Evolutionary conservation across 139 green algal species (phyloP), one percentile per base, ranked within the genome.

Genomic region (Deuterostichococcus epilithicus): DNA sequence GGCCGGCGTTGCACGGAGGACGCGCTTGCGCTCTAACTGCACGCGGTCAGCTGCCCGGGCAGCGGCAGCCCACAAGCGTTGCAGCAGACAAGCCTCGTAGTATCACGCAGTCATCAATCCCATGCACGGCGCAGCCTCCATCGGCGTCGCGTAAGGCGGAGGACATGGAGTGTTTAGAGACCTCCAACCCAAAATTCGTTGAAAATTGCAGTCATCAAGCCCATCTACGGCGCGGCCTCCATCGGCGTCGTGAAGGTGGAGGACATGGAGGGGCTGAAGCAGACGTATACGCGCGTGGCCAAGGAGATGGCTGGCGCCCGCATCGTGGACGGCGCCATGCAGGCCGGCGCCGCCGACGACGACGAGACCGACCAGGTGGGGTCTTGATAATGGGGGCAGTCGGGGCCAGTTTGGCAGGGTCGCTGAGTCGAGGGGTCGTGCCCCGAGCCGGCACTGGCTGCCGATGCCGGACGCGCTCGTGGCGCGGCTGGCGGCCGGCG

Each of bases 71-170:
- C n/a, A n/a, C n/a, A n/a, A n/a, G n/a, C n/a, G n/a, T n/a, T n/a
- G n/a, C n/a, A n/a, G n/a, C n/a, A n/a, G n/a, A n/a, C n/a, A n/a
- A n/a, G n/a, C n/a, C n/a, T n/a, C n/a, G n/a, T n/a, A n/a, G n/a
- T n/a, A n/a, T n/a, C n/a, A n/a, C 68, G 70, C 81, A 79, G 93
- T 97, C 20, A 95, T 97, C 87, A 97, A 97, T 85, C 93, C 93
- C 73, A 91, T 96, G 69, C 87, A 84, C 70, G 93, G 93, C 23
- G 93, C 93, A 0, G 93, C 93, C 26, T 94, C 88, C 70, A 91
- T 97, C 69, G 93, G 93, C 5, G 93, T 97, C 26, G 89, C 97
- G 20, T n/a, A 87, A 90, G 15, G 90, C 93, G 63, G 86, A 97
- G 72, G 75, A 86, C 71, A 44, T 80, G 72, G 85, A 85, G 39